phyloP scores from a whole-genome alignment of 2,329 filamentous ascomycete species.

The Scopulariopsis brevicaulis region DNA sequence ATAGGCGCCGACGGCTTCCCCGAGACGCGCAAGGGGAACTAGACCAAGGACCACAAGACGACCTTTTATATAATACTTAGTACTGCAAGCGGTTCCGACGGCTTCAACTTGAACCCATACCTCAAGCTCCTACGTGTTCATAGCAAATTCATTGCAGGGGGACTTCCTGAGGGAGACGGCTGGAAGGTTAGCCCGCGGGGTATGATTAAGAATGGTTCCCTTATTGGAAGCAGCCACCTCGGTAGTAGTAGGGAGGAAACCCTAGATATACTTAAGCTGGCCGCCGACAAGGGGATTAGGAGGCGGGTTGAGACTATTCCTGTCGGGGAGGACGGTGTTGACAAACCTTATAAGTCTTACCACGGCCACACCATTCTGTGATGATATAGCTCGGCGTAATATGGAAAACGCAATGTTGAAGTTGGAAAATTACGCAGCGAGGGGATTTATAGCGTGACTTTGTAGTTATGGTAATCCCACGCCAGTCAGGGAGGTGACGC shows the following conservation, averaged over 20 bases:
- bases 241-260: conserved; percentile 38
- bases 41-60: conserved; percentile 32
- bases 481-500: no score
- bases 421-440: no score
- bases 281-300: conserved; percentile 36
- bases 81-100: conserved; percentile 22
- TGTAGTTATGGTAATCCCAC: no score
- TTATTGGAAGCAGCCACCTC: conserved; percentile 27
- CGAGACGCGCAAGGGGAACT: conserved; percentile 24
- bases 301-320: conserved; percentile 32
- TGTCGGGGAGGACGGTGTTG: conserved; percentile 7
- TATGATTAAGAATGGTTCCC: conserved; percentile 40
- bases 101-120: conserved; percentile 47
- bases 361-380: no score
- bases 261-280: conserved; percentile 41
- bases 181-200: conserved; percentile 34
- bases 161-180: conserved; percentile 40
- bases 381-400: no score
- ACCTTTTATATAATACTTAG: conserved; percentile 41
- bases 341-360: conserved; percentile 6
- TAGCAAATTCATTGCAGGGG: conserved; percentile 51
- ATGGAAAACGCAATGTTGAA: no score
- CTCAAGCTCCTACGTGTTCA: conserved; percentile 42
- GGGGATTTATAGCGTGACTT: no score
- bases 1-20: conserved; percentile 37